Evolutionary conservation across 2,329 filamentous ascomycete species (phyloP).

Genomic region (Exophiala xenobiotica): DNA sequence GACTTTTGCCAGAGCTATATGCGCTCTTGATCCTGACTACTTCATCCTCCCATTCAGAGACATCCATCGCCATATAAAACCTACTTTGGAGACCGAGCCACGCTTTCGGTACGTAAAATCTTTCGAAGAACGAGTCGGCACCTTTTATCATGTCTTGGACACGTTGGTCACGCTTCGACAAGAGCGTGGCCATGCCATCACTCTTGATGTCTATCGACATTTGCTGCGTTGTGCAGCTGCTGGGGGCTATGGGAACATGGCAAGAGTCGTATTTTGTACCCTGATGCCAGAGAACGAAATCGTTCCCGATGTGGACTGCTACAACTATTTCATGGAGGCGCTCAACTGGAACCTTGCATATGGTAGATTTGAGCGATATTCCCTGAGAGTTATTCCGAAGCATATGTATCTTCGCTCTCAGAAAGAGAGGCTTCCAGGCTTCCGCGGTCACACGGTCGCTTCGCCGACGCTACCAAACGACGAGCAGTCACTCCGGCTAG

Average conservation of each 20-base stretch:
- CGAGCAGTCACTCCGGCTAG: constrained; percentile 19
- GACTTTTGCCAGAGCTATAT: constrained; percentile 48
- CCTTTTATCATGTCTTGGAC: constrained; percentile 41
- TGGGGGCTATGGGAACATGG: constrained; percentile 46
- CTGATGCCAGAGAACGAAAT: constrained; percentile 40
- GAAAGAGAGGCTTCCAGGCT: constrained; percentile 18
- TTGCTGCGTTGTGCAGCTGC: constrained; percentile 54
- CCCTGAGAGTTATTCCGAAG: constrained; percentile 36
- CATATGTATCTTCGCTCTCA: constrained; percentile 30
- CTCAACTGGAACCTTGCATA: constrained; percentile 48
- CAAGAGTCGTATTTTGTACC: constrained; percentile 48
- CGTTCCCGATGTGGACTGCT: constrained; percentile 51
- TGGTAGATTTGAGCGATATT: constrained; percentile 41
- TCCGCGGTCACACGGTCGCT: constrained; percentile 31
- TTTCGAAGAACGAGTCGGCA: constrained; percentile 39
- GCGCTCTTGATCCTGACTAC: constrained; percentile 59
- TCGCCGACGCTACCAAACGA: constrained; percentile 12
- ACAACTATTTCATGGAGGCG: constrained; percentile 55
- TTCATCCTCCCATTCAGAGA: constrained; percentile 49
- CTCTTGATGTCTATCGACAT: constrained; percentile 51
- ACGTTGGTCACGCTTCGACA: constrained; percentile 41
- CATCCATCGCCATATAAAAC: constrained; percentile 53
- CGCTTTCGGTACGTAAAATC: constrained; percentile 42
- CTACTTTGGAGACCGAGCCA: constrained; percentile 36
- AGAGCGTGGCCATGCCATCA: constrained; percentile 38